Base-by-base conservation (phyloP, 768 basidiomycete species). In the Mycena alexandri region DNA sequence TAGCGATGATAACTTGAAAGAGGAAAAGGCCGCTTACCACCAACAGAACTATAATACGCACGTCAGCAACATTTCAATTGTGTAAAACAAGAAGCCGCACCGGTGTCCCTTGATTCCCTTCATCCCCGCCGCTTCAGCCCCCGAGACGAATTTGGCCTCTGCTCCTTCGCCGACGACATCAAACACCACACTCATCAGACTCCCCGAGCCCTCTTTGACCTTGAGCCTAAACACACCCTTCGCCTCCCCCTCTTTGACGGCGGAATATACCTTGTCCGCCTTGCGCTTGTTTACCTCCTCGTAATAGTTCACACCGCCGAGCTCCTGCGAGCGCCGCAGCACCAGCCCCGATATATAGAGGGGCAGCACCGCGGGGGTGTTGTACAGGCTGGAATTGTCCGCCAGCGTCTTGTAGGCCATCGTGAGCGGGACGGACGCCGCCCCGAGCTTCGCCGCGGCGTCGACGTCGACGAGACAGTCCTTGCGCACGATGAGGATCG, bases 401-500 rank as follows among this genome's bases (percentile, higher is more conserved):
- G 91, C 90, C 58, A 94, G 85, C 24, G 86, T 89, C 80, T 93
- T 94, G 87, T 95, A 99, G 52, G 92, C 84, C 71, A 96, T 82
- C 67, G 89, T 89, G 25, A 91, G 77, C 0, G 98, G 98, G 17
- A 96, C 90, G 16, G 90, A 89, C 2, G 82, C 76, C 2, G 91
- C 91, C 24, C 94, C 93, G 63, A 93, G 83, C 74, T 82, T 83
- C 16, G 89, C 86, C 0, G 94, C 92, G 2, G 89, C 90, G 72
- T 95, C 92, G 53, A 94, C 91, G 76, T 93, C 94, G 75, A 96
- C 95, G 75, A 98, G 83, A 76, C 96, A 92, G 80, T 98, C 96
- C 65, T 97, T 89, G n/a, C 94, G 89, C 22, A 98, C 94, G 80
- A 99, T 98, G 72, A 96, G 82, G 78, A 99, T 87, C 16, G 95